Base-by-base conservation (phyloP, 192 early-diverging fungal species). In the Jimgerdemannia flammicorona region DNA sequence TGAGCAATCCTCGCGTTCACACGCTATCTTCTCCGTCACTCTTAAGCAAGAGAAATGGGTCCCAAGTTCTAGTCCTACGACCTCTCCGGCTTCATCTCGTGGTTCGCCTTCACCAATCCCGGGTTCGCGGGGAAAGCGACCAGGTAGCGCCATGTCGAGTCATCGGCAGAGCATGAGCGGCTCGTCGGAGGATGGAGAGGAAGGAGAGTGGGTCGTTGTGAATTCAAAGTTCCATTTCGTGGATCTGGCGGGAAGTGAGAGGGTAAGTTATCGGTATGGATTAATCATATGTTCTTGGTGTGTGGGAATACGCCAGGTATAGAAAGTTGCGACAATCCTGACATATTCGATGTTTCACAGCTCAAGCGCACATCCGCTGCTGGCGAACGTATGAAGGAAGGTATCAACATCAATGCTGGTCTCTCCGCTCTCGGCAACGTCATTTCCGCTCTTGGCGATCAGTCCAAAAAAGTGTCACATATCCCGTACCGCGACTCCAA, bases 401-500 rank as follows among this genome's bases (percentile, higher is more conserved):
- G 97, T 72, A 99, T 99, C 70, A 93, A 93, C 40, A 99, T 98
- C 81, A 99, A 98, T 81, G 92, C 95, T 44, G 98, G 97, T 4
- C 85, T 99, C 10, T 82, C 98, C 70, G 96, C 97, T 4, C 90
- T 99, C 41, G 98, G 97, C 73, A 99, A 99, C 80, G 97, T 98
- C 40, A 99, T 99, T 69, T 95, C 93, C n/a, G 97, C 97, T 0
- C 84, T 99, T 14, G 96, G 95, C 39, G 97, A 97, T 77, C 82
- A 88, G 10, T 54, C 81, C 4, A 87, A 86, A 69, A 86, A 86
- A 67, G 79, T 81, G 42, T 86, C 85, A 4, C 96, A 98, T 75
- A 89, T 99, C 40, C 98, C 98, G 1, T 99, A 98, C 76, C 91
- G 98, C 68, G 97, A 99, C 79, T 95, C 93, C 19, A 99, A 99